Conservation (phyloP, 257 asterid genomes). For the Nicotiana undulata region DNA sequence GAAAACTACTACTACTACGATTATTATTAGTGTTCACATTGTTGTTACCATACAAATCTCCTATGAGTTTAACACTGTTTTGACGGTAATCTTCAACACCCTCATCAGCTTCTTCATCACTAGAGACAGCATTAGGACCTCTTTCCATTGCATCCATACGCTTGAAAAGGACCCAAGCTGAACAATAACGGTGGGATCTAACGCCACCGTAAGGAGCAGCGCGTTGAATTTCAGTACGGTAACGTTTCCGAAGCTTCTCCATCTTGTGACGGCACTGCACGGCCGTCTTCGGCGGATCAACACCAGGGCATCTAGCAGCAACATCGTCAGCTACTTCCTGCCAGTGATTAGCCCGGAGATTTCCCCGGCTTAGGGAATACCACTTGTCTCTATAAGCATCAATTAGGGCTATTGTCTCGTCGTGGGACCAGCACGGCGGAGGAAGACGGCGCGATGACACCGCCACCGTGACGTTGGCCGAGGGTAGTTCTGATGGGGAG, state of each 20-base stretch:
- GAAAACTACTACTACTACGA: conserved; percentile 22
- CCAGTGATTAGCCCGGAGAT: conserved; percentile 90
- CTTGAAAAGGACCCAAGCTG: conserved; percentile 89
- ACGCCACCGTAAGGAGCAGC: conserved; percentile 71
- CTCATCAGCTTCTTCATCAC: conserved; percentile 36
- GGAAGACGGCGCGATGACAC: conserved; percentile 75
- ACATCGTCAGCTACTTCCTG: conserved; percentile 95
- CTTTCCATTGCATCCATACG: conserved; percentile 82
- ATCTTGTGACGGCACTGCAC: conserved; percentile 99
- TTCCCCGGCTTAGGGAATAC: conserved; percentile 95
- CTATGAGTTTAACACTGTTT: conserved; percentile 38
- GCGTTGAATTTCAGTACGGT: conserved; percentile 87
- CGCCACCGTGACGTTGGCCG: conserved; percentile 29
- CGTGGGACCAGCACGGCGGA: conserved; percentile 97
- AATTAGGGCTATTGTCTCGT: conserved; percentile 76
- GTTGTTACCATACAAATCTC: conserved; percentile 39
- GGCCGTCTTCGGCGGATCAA: conserved; percentile 50
- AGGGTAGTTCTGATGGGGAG: conserved; percentile 32
- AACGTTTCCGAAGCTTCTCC: conserved; percentile 96
- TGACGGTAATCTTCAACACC: conserved; percentile 22
- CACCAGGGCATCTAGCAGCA: conserved; percentile 43
- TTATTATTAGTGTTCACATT: conserved; percentile 11
- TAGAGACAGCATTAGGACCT: conserved; percentile 56
- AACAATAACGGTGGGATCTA: conserved; percentile 46
- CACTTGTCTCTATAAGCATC: conserved; percentile 72